Base-by-base conservation (phyloP, 345 rosid species). In the Citropsis articulata region DNA sequence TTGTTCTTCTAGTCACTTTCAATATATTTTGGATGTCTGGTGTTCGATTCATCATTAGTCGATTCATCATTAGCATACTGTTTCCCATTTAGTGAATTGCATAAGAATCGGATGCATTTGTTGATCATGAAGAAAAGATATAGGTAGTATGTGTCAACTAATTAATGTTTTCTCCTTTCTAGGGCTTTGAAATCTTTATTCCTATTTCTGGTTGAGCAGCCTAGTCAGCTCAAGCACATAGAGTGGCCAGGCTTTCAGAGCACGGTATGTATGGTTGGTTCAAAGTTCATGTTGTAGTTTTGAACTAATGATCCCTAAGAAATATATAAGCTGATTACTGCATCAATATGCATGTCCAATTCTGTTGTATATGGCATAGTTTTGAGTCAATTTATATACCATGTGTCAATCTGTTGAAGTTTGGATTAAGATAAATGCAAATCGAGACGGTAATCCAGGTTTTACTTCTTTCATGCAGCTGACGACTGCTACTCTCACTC, bases 201-300 rank as follows among this genome's bases (percentile, higher is more conserved):
- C 30, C 30, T 65, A 24, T 92, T 94, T 81, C 85, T 94, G 79
- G 78, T 40, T 67, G 97, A 88, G 91, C 98, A 94, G 74, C 98
- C 98, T 24, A 77, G 95, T 66, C 93, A 92, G 84, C 88, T 94
- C 31, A 94, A 88, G 86, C 88, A 88, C 87, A 87, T 94, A 75
- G 97, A 94, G 81, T 94, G 98, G 94, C 96, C 94, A 36, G 81
- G 93, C 82, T 90, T 89, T 62, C 84, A 81, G 69, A 85, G 77
- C 91, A 94, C 97, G 69, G 97, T 94, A 85, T 62, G 90, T 64
- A 24, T 25, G 21, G n/a, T 57, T 27, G 18, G 6, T 53, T 61
- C 55, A 35, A 21, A 36, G 66, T 40, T 8, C 55, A 19, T 21
- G 57, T 66, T 13, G 16, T 63, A 31, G 59, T 9, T 18, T 40